phyloP scores from a whole-genome alignment of 2,329 filamentous ascomycete genomes.

The Whalleya microplaca region DNA sequence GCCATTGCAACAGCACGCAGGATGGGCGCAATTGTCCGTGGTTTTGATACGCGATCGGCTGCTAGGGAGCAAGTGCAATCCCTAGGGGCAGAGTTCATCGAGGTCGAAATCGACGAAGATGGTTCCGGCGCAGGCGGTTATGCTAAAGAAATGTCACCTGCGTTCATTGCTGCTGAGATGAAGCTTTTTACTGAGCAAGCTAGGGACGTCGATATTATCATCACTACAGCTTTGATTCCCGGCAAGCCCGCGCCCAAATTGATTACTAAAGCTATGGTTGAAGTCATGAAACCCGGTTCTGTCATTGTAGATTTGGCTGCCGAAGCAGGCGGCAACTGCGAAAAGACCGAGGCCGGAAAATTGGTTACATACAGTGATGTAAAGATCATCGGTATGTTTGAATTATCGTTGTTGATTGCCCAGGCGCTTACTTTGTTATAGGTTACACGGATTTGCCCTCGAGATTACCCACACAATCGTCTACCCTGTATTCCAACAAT shows the following conservation, averaged over 20 bases:
- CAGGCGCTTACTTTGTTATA: slow-evolving; percentile 37
- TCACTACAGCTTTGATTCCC: slow-evolving; percentile 90
- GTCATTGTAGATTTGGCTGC: slow-evolving; percentile 87
- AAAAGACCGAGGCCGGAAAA: slow-evolving; percentile 76
- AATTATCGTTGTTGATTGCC: neutral
- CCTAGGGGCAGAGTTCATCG: slow-evolving; percentile 85
- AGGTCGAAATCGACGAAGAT: slow-evolving; percentile 84
- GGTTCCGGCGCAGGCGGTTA: slow-evolving; percentile 85
- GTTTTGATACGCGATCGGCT: slow-evolving; percentile 89
- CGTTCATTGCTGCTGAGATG: slow-evolving; percentile 92
- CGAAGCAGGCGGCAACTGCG: slow-evolving; percentile 87
- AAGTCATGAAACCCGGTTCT: slow-evolving; percentile 87
- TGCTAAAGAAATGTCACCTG: slow-evolving; percentile 92
- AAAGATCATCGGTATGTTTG: slow-evolving; percentile 73
- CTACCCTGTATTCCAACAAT: slow-evolving; percentile 91
- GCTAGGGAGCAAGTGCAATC: slow-evolving; percentile 89
- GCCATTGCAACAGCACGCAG: slow-evolving; percentile 85
- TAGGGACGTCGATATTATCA: slow-evolving; percentile 86
- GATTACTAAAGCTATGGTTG: slow-evolving; percentile 78
- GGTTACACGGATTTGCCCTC: slow-evolving; percentile 88
- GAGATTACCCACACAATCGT: slow-evolving; percentile 83
- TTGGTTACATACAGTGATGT: slow-evolving; percentile 74
- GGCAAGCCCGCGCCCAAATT: slow-evolving; percentile 81
- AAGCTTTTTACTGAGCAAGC: slow-evolving; percentile 88
- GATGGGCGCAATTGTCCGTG: slow-evolving; percentile 86